These are phyloP conservation scores for Plasmodium adleri DNA, from an alignment of 169 alveolate genomes.

Conservation along the genomic window DNA sequence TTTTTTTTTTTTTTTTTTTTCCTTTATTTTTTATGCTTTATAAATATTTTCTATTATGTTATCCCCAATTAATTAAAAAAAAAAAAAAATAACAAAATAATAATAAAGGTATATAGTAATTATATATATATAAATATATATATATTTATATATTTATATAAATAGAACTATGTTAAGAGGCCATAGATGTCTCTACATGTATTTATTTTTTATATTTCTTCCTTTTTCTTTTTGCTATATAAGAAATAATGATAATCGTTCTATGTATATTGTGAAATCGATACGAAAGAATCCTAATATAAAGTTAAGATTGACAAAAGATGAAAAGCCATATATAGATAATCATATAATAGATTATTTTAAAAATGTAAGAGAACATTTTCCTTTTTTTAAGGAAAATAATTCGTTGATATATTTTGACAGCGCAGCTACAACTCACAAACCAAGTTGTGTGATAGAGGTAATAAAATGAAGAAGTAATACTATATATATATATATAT, in stretches of 20 bases:
- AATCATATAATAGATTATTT: slow-evolving; percentile 37
- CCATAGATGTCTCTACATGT: background rate
- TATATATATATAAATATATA: too few relatives aligned
- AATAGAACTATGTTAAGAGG: background rate
- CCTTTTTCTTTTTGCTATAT: background rate
- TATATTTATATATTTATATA: background rate
- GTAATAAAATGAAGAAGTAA: slow-evolving; percentile 28
- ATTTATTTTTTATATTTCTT: background rate
- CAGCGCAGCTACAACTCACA: slow-evolving; percentile 86
- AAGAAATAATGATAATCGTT: background rate
- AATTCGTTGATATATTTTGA: slow-evolving; percentile 78
- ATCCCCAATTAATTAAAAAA: too few relatives aligned
- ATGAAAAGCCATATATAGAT: slow-evolving; percentile 50
- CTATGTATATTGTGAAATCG: background rate
- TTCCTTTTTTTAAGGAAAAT: slow-evolving; percentile 37
- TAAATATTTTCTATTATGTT: background rate
- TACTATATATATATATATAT: too few relatives aligned
- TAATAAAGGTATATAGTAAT: too few relatives aligned
- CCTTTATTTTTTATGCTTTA: background rate
- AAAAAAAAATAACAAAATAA: too few relatives aligned
- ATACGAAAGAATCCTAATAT: slow-evolving; percentile 1
- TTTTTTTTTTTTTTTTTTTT: background rate
- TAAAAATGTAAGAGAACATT: slow-evolving; percentile 32
- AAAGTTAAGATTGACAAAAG: slow-evolving; percentile 2
- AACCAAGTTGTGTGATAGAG: slow-evolving; percentile 77